Evolutionary conservation across 2,329 filamentous ascomycete species (phyloP).

Genomic region (Pleoardoris graminearum): DNA sequence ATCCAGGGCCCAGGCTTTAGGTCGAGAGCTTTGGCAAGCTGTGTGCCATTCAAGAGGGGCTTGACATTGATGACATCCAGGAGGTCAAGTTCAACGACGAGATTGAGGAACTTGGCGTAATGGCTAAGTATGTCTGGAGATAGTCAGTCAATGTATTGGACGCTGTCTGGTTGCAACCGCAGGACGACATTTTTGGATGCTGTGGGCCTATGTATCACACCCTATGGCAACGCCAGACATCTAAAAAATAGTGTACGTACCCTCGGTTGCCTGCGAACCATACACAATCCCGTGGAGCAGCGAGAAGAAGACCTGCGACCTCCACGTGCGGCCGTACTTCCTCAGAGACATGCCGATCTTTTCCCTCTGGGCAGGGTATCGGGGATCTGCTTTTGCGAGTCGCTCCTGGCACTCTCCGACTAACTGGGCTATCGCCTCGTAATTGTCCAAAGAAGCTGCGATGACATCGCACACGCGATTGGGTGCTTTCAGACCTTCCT

Average conservation of each 20-base stretch:
- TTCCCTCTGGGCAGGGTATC: conserved; percentile 56
- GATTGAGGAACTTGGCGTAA: conserved; percentile 59
- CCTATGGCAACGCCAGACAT: too few species aligned
- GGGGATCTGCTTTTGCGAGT: conserved; percentile 39
- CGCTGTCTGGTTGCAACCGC: too few species aligned
- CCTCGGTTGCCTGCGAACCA: conserved; percentile 43
- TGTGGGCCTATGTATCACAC: too few species aligned
- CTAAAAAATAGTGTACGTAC: conserved; percentile 39
- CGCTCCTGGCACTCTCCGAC: conserved; percentile 59
- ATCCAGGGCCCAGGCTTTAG: conserved; percentile 82
- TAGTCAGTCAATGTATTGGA: conserved; percentile 15
- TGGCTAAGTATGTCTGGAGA: conserved; percentile 50
- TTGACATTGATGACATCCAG: conserved; percentile 54
- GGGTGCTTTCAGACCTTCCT: conserved; percentile 77
- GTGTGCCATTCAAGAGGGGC: conserved; percentile 70
- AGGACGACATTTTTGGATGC: too few species aligned
- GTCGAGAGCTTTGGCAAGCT: conserved; percentile 68
- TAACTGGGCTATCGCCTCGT: conserved; percentile 63
- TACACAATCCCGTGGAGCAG: conserved; percentile 64
- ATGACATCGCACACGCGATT: conserved; percentile 75
- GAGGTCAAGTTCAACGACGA: conserved; percentile 56
- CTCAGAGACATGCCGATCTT: conserved; percentile 74
- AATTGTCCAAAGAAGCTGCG: conserved; percentile 65
- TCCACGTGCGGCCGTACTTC: conserved; percentile 73
- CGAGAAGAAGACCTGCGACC: conserved; percentile 69